phyloP scores from a whole-genome alignment of 306 rosid genomes.

The Lathyrus tuberosus region DNA sequence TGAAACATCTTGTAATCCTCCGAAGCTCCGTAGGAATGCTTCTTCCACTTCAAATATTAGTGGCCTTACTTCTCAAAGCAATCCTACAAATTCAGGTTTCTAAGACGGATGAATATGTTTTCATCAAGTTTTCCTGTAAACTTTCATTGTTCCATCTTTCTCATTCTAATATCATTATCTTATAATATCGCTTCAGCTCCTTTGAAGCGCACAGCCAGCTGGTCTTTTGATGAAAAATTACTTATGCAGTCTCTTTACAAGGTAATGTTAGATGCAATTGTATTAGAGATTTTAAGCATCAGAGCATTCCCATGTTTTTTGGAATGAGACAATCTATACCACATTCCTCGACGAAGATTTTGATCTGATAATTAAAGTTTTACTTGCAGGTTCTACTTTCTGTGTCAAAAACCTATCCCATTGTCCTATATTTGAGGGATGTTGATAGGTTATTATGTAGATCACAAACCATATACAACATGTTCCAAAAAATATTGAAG shows the following conservation, averaged over 20 bases:
- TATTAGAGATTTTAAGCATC: slow-evolving; percentile 6
- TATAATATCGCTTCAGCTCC: slow-evolving; percentile 50
- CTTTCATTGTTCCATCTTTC: background rate
- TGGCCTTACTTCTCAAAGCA: slow-evolving; percentile 55
- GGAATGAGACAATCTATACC: slow-evolving; percentile 14
- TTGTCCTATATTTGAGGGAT: slow-evolving; percentile 84
- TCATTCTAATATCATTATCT: background rate
- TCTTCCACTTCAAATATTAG: slow-evolving; percentile 82
- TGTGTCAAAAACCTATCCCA: slow-evolving; percentile 75
- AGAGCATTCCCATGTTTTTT: background rate
- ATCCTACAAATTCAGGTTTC: slow-evolving; percentile 60
- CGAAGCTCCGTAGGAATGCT: slow-evolving; percentile 82
- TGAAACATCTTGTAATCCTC: slow-evolving; percentile 56
- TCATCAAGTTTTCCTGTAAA: background rate
- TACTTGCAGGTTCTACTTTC: slow-evolving; percentile 66
- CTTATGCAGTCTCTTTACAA: slow-evolving; percentile 81
- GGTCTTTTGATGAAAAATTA: slow-evolving; percentile 92
- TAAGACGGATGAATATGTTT: slow-evolving; percentile 15
- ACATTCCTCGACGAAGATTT: slow-evolving; percentile 14
- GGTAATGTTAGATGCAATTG: slow-evolving; percentile 47
- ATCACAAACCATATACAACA: slow-evolving; percentile 68
- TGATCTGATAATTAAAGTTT: slow-evolving; percentile 26
- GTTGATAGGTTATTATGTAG: slow-evolving; percentile 63
- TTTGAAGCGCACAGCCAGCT: slow-evolving; percentile 76
- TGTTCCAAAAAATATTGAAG: slow-evolving; percentile 83